Conservation (phyloP, 2,329 filamentous ascomycete species). For the Aschersonia sp. region DNA sequence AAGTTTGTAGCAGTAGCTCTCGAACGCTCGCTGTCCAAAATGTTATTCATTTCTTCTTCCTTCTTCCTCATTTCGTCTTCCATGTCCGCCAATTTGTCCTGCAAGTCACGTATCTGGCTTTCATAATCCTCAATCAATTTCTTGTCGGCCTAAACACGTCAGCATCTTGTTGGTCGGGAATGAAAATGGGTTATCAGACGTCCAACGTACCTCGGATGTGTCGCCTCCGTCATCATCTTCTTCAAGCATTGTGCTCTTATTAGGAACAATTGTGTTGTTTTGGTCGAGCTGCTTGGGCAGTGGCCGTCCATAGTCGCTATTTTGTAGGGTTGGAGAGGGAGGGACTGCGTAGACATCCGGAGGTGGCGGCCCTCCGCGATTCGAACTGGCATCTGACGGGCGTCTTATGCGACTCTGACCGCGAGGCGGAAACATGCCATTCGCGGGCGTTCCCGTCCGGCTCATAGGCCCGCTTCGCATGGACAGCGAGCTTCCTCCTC, state of each 20-base stretch:
- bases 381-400: conserved; percentile 48
- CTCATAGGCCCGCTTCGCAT: conserved; percentile 42
- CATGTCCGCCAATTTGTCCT: conserved; percentile 57
- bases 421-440: conserved; percentile 33
- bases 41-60: conserved; percentile 50
- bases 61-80: conserved; percentile 56
- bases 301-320: conserved; percentile 58
- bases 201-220: conserved; percentile 14
- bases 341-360: conserved; percentile 37
- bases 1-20: conserved; percentile 33
- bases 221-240: conserved; percentile 60
- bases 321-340: conserved; percentile 41
- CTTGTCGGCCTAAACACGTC: conserved; percentile 40
- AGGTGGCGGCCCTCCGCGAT: conserved; percentile 29
- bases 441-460: conserved; percentile 47
- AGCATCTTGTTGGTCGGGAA: background rate
- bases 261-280: conserved; percentile 90
- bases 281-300: conserved; percentile 74
- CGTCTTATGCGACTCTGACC: conserved; percentile 38
- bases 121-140: conserved; percentile 70
- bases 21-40: conserved; percentile 44
- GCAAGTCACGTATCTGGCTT: conserved; percentile 57
- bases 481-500: conserved; percentile 53
- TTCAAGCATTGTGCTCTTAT: conserved; percentile 95
- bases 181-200: conserved; percentile 14